These are phyloP conservation scores for Blepharisma japonicum DNA, from an alignment of 73 alveolate genomes.

Conservation along the genomic window DNA sequence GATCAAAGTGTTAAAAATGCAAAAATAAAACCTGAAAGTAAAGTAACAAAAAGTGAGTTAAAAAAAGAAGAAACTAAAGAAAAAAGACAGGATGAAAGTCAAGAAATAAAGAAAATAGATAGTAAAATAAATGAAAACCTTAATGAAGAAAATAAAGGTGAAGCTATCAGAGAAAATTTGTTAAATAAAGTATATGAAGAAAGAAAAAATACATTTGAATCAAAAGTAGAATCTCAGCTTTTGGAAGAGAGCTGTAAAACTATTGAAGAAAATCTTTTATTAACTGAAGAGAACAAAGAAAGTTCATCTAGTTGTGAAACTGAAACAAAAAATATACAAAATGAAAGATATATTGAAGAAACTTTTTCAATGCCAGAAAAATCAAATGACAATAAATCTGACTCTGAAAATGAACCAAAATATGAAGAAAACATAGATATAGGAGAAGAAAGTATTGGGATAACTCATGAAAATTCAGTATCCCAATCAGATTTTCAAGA, in stretches of 20 bases:
- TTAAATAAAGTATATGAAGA: neutral
- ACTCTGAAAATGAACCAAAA: no score
- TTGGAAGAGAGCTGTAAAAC: neutral
- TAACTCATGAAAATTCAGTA: no score
- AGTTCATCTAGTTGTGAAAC: no score
- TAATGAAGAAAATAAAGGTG: neutral
- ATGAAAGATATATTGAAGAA: no score
- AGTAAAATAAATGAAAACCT: neutral
- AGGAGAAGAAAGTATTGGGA: no score
- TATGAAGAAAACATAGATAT: no score
- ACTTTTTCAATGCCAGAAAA: no score
- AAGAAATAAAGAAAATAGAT: neutral
- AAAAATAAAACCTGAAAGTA: conserved; percentile 20
- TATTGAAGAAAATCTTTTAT: neutral
- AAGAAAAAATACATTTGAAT: neutral
- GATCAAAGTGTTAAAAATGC: conserved; percentile 29
- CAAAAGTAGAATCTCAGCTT: neutral
- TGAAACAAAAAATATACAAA: no score
- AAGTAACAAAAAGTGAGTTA: conserved; percentile 28
- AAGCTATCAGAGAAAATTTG: neutral
- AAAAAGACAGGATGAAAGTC: neutral
- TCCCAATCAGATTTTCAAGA: no score
- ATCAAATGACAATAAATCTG: no score
- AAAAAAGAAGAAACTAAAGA: conserved; percentile 29
- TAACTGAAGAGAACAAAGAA: no score